Percentiles rank a stretch among this genome's conserved stretches.
These are phyloP conservation scores for Sonneratia alba DNA, from an alignment of 345 rosid species.

Conservation along the genomic window DNA sequence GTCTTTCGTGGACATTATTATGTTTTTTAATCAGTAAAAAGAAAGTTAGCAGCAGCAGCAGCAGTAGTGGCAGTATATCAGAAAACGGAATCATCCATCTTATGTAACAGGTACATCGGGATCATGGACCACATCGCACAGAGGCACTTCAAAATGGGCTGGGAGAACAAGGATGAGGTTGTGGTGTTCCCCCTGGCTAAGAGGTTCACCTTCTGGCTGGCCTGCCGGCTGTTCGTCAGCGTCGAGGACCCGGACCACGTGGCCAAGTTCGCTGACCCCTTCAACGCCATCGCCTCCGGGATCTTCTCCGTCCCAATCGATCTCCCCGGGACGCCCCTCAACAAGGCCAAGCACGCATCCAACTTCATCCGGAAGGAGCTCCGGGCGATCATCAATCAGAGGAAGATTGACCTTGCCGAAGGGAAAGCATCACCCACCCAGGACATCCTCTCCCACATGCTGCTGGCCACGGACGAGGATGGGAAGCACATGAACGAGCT, in stretches of 20 bases:
- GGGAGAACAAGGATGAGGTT: slow-evolving; percentile 22
- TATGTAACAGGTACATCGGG: background rate
- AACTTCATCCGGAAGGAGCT: slow-evolving; percentile 26
- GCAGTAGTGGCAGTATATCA: too few relatives aligned
- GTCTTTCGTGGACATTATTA: background rate
- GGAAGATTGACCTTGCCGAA: slow-evolving; percentile 18
- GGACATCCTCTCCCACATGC: slow-evolving; percentile 27
- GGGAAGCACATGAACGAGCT: slow-evolving; percentile 26
- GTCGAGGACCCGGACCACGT: slow-evolving; percentile 22
- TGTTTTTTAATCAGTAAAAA: too few relatives aligned
- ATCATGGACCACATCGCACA: background rate
- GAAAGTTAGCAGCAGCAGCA: too few relatives aligned
- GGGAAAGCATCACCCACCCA: slow-evolving; percentile 14
- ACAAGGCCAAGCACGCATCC: slow-evolving; percentile 20
- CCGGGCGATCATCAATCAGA: slow-evolving; percentile 17
- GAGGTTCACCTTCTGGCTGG: slow-evolving; percentile 25
- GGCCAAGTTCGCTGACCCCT: slow-evolving; percentile 16
- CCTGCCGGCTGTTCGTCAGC: slow-evolving; percentile 22
- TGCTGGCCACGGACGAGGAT: slow-evolving; percentile 14
- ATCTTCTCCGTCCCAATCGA: slow-evolving; percentile 24
- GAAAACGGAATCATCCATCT: too few relatives aligned
- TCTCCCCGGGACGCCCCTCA: slow-evolving; percentile 22
- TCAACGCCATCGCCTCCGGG: slow-evolving; percentile 14
- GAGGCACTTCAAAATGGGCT: background rate
- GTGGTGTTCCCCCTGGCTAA: slow-evolving; percentile 24